phyloP scores from a whole-genome alignment of 495 filamentous ascomycete genomes.

The Delitschia confertaspora region DNA sequence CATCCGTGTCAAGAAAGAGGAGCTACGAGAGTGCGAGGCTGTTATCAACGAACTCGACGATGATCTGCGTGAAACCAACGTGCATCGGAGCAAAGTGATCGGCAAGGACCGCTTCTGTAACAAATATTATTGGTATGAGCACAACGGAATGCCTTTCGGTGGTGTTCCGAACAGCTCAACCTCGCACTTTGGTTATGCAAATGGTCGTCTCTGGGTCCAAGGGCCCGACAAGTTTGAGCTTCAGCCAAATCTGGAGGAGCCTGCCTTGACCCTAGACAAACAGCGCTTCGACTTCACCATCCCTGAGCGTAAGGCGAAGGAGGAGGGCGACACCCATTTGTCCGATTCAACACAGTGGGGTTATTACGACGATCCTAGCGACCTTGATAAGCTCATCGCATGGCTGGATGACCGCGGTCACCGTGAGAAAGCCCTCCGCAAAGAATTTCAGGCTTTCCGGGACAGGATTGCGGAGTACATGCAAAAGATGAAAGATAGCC shows the following conservation, averaged over 20 bases:
- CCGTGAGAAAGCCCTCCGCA: constrained; percentile 74
- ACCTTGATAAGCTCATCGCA: constrained; percentile 65
- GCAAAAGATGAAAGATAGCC: constrained; percentile 64
- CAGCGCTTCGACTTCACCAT: constrained; percentile 68
- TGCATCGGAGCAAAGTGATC: constrained; percentile 76
- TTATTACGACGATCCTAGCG: constrained; percentile 71
- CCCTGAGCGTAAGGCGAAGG: constrained; percentile 71
- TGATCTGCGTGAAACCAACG: constrained; percentile 86
- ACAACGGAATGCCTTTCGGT: constrained; percentile 93
- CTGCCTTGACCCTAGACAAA: constrained; percentile 52
- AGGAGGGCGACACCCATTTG: constrained; percentile 77
- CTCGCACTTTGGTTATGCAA: constrained; percentile 76
- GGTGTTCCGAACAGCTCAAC: constrained; percentile 85
- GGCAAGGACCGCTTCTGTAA: constrained; percentile 96
- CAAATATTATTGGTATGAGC: constrained; percentile 97
- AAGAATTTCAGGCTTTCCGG: constrained; percentile 70
- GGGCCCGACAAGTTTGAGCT: constrained; percentile 86
- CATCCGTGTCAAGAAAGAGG: constrained; percentile 74
- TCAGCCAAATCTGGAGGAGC: constrained; percentile 66
- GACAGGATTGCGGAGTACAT: constrained; percentile 73
- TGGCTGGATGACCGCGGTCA: constrained; percentile 83
- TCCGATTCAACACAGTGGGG: constrained; percentile 77
- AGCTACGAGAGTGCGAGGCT: constrained; percentile 69
- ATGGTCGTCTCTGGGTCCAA: constrained; percentile 92
- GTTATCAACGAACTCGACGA: constrained; percentile 79